phyloP scores from a whole-genome alignment of 805 yeast genomes.

The Sugiyamaella boreocaroliniensis region DNA sequence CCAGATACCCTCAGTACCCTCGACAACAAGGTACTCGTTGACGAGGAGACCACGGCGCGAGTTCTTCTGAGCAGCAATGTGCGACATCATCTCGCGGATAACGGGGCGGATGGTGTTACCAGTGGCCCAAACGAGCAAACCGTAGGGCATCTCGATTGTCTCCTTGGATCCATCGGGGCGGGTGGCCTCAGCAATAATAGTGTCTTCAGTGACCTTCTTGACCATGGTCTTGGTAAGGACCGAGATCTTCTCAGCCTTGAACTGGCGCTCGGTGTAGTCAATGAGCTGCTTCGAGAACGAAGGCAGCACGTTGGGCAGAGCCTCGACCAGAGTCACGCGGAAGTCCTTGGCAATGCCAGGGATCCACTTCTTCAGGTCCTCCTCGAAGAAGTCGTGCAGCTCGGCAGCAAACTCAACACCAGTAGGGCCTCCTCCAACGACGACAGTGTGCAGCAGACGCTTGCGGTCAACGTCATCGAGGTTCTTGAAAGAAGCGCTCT shows the following conservation, averaged over 20 bases:
- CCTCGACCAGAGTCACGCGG: constrained; percentile 81
- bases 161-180: constrained; percentile 60
- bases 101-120: constrained; percentile 88
- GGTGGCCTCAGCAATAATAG: constrained; percentile 64
- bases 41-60: constrained; percentile 88
- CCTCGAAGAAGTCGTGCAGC: constrained; percentile 86
- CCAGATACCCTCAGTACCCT: constrained; percentile 76
- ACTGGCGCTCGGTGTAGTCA: constrained; percentile 71
- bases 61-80: constrained; percentile 63
- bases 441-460: constrained; percentile 79
- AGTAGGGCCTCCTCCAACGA: constrained; percentile 98
- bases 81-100: constrained; percentile 55
- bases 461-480: constrained; percentile 66
- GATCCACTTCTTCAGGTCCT: constrained; percentile 83
- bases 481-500: constrained; percentile 75
- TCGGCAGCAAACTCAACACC: constrained; percentile 93
- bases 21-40: constrained; percentile 72
- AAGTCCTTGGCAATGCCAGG: constrained; percentile 80
- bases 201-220: constrained; percentile 67
- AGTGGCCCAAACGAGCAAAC: constrained; percentile 94
- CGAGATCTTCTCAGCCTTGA: constrained; percentile 60
- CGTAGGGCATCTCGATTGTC: constrained; percentile 69
- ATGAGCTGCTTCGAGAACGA: constrained; percentile 38
- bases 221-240: constrained; percentile 83
- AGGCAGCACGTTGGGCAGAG: constrained; percentile 77